These are phyloP conservation scores for Colletotrichum melonis DNA, from an alignment of 2,329 filamentous ascomycete species.

Conservation along the genomic window DNA sequence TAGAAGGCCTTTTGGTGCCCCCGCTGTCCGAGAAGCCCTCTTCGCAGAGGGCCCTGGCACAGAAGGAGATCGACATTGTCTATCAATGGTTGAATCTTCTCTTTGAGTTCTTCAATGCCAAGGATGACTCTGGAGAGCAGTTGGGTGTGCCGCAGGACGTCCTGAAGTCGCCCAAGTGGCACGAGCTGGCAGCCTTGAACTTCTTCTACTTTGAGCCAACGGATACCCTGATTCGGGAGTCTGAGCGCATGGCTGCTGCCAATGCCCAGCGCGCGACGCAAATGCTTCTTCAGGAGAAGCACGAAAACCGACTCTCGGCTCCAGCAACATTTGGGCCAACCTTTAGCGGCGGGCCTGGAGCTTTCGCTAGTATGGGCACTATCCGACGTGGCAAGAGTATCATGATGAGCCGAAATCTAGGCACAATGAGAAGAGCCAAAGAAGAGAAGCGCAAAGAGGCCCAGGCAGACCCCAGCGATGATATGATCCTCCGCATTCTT, in stretches of 20 bases:
- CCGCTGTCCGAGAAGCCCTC: constrained; percentile 96
- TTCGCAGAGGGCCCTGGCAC: constrained; percentile 82
- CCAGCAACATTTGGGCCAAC: constrained; percentile 64
- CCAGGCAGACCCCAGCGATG: constrained; percentile 95
- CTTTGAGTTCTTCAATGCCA: constrained; percentile 94
- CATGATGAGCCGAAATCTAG: constrained; percentile 93
- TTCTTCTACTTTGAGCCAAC: constrained; percentile 99
- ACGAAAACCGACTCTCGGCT: constrained; percentile 69
- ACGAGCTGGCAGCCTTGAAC: constrained; percentile 94
- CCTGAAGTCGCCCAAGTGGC: constrained; percentile 97
- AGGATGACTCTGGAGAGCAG: constrained; percentile 85
- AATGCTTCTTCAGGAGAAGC: constrained; percentile 64
- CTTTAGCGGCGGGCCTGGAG: constrained; percentile 59
- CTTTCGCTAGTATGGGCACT: constrained; percentile 75
- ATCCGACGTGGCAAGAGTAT: constrained; percentile 80
- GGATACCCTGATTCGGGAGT: constrained; percentile 92
- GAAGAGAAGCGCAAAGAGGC: constrained; percentile 96
- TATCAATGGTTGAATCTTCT: constrained; percentile 94
- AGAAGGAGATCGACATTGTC: constrained; percentile 92
- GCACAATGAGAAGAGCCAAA: constrained; percentile 95
- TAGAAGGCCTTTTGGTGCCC: constrained; percentile 90
- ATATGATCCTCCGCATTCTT: constrained; percentile 96
- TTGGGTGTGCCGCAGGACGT: constrained; percentile 91
- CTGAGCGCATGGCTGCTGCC: constrained; percentile 92
- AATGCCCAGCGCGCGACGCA: constrained; percentile 81